These are phyloP conservation scores for Fusarium coffeatum DNA, from an alignment of 2,329 filamentous ascomycete species.

Conservation along the genomic window DNA sequence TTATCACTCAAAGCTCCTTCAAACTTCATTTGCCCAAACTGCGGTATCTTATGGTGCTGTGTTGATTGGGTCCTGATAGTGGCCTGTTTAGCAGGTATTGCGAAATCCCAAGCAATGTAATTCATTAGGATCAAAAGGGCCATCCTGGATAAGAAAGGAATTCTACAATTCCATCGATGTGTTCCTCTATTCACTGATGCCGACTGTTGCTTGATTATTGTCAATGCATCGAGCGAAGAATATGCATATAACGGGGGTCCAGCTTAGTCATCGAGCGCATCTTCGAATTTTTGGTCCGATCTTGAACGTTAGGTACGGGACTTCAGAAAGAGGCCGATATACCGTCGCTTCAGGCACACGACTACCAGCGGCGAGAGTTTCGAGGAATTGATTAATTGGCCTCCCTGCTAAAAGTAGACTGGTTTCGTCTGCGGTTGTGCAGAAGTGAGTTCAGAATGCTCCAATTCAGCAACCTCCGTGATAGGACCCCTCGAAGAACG, in stretches of 20 bases:
- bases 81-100: neutral
- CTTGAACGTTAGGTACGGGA: constrained; percentile 15
- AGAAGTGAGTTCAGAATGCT: constrained; percentile 25
- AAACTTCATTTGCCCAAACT: neutral
- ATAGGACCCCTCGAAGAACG: constrained; percentile 4
- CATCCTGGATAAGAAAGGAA: neutral
- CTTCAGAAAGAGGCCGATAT: constrained; percentile 20
- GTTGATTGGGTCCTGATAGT: neutral
- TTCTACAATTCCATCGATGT: neutral
- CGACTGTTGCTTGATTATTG: neutral
- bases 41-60: neutral
- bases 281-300: constrained; percentile 42
- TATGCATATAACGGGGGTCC: constrained; percentile 8
- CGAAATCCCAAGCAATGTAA: neutral
- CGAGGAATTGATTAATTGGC: neutral
- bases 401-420: neutral
- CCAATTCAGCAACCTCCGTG: neutral
- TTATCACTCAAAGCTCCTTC: neutral
- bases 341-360: constrained; percentile 22
- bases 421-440: neutral
- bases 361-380: constrained; percentile 8
- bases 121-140: neutral
- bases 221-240: constrained; percentile 20
- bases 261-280: constrained; percentile 39
- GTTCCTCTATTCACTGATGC: neutral